Evolutionary conservation across 768 basidiomycete species (phyloP).

Genomic region (Lyophyllum decastes): DNA sequence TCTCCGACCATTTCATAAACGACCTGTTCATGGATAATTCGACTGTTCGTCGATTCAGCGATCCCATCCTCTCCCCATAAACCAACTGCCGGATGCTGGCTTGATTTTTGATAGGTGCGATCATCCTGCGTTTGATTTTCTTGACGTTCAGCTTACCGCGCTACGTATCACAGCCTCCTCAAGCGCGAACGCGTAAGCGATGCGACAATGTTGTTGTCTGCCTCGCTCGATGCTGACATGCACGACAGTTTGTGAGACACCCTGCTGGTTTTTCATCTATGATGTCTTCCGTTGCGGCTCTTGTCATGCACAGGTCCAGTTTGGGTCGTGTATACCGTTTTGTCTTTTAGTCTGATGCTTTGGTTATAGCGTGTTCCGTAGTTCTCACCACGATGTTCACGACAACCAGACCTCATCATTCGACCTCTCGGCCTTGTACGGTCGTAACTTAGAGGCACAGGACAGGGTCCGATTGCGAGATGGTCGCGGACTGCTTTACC

Average conservation of each 20-base stretch:
- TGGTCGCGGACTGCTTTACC: slow-evolving; percentile 66
- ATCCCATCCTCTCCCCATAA: too few species aligned
- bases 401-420: slow-evolving; percentile 89
- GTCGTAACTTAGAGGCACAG: slow-evolving; percentile 65
- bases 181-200: slow-evolving; percentile 62
- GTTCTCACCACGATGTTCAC: slow-evolving; percentile 60
- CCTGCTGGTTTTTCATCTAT: slow-evolving; percentile 77
- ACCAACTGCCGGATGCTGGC: too few species aligned
- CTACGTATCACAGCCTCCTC: slow-evolving; percentile 42
- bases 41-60: too few species aligned
- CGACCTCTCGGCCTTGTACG: slow-evolving; percentile 83
- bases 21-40: too few species aligned
- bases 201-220: neutral
- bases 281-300: slow-evolving; percentile 82
- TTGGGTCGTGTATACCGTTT: neutral
- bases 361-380: slow-evolving; percentile 72
- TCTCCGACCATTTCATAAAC: too few species aligned
- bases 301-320: slow-evolving; percentile 74
- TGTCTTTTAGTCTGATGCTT: neutral
- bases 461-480: slow-evolving; percentile 55
- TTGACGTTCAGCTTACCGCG: neutral
- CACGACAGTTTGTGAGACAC: slow-evolving; percentile 64
- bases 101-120: too few species aligned
- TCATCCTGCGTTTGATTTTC: too few species aligned
- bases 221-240: neutral